Evolutionary conservation across 2,329 filamentous ascomycete genomes (phyloP).

Genomic region (Fusarium nanum): DNA sequence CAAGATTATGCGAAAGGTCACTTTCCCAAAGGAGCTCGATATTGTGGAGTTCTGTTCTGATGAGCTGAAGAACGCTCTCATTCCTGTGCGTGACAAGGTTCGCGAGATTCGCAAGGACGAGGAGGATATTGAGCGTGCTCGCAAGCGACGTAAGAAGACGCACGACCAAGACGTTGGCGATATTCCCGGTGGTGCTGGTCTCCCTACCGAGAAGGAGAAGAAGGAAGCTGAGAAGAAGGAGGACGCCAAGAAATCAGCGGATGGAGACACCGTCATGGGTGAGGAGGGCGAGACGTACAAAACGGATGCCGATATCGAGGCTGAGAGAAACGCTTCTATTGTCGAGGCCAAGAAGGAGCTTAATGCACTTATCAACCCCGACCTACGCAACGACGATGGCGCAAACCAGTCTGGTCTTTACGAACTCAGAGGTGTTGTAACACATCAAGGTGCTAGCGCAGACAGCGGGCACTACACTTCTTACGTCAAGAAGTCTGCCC

Average conservation of each 20-base stretch:
- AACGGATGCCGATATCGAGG: conserved; percentile 92
- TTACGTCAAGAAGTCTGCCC: conserved; percentile 91
- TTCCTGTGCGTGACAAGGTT: conserved; percentile 96
- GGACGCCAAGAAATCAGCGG: conserved; percentile 56
- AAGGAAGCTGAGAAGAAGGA: conserved; percentile 64
- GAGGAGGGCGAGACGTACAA: conserved; percentile 75
- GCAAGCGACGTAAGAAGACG: conserved; percentile 86
- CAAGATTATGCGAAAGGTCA: conserved; percentile 99
- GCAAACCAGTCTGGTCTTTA: conserved; percentile 96
- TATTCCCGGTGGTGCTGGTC: conserved; percentile 58
- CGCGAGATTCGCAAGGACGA: conserved; percentile 95
- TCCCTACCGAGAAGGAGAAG: conserved; percentile 63
- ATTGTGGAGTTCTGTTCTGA: conserved; percentile 96
- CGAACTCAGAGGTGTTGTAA: conserved; percentile 92
- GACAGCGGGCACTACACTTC: conserved; percentile 98
- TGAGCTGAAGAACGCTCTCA: conserved; percentile 80
- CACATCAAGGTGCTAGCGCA: conserved; percentile 95
- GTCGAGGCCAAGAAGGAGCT: conserved; percentile 89
- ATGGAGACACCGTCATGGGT: conserved; percentile 78
- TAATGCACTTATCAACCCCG: conserved; percentile 78
- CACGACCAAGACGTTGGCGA: conserved; percentile 61
- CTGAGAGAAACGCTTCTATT: conserved; percentile 81
- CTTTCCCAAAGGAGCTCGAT: conserved; percentile 93
- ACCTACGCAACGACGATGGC: conserved; percentile 79
- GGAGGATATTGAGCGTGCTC: conserved; percentile 88